These are phyloP conservation scores for Dendrobium huoshanense DNA, from an alignment of 106 monocot genomes.

Conservation along the genomic window DNA sequence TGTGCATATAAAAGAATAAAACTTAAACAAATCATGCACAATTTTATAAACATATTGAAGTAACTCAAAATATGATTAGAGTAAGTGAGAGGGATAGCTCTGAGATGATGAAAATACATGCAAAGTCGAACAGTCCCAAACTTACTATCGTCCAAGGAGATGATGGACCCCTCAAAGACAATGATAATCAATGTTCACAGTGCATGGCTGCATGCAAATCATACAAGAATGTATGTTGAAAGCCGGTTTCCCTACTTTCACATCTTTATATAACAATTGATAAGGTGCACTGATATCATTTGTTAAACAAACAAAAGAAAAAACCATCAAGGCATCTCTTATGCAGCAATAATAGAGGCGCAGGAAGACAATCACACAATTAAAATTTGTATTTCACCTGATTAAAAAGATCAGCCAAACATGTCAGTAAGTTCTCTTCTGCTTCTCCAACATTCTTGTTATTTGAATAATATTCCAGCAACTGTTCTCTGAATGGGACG, in stretches of 20 bases:
- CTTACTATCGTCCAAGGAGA: not conserved
- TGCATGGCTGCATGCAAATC: not conserved
- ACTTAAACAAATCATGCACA: no score
- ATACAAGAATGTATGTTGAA: not conserved
- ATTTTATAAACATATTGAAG: no score
- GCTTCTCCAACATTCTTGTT: slow-evolving; percentile 56
- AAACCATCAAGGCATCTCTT: not conserved
- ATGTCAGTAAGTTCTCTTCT: slow-evolving; percentile 73
- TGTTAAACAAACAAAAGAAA: not conserved
- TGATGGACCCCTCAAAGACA: not conserved
- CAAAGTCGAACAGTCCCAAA: not conserved
- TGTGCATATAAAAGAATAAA: no score
- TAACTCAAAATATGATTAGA: no score
- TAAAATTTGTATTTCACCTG: slow-evolving; percentile 37
- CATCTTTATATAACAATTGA: not conserved
- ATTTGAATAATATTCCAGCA: slow-evolving; percentile 63
- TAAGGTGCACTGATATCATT: not conserved
- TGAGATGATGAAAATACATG: not conserved
- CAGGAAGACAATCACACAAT: not conserved
- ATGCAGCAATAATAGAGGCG: not conserved
- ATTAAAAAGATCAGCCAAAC: slow-evolving; percentile 75
- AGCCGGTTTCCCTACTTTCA: not conserved
- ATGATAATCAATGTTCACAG: not conserved
- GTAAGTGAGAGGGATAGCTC: no score
- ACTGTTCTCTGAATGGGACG: slow-evolving; percentile 66